Base-by-base conservation (phyloP, 2,329 filamentous ascomycete genomes). In the Ceratocystiopsis sp. region DNA sequence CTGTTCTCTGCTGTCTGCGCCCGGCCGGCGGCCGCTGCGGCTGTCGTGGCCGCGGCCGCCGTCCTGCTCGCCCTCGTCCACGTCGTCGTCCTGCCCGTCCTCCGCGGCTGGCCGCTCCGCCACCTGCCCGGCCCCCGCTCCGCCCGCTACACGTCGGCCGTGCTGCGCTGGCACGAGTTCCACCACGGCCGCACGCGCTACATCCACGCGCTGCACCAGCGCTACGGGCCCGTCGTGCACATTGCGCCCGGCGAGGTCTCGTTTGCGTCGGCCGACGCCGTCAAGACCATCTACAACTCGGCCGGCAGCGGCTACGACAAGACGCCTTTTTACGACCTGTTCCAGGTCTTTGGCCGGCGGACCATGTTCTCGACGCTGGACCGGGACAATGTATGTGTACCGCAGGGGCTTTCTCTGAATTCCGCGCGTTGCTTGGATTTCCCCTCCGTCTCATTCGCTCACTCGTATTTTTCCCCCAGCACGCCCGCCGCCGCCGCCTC, bases 221-320 rank as follows among this genome's bases (percentile, higher is more conserved):
- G 54, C 40, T 75, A 77, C 47, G 75, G 75, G 0, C 67, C 70
- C 0, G 67, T 70, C 0, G 71, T 80, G 16, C 66, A 75, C 5
- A 53, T 79, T 29, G 66, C 64, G 0, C 74, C 74, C 0, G 66
- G 67, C 46, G 74, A 80, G 56, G 68, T 75, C 4, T 70, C 71
- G 0, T 78, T 78, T 47, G 66, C 70, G 0, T 74, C 71, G 2
- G 57, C 62, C 10, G 60, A 64, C 10, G 75, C 69, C 0, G 57
- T 78, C 42, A 78, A 73, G 53, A 71, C 77, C 57, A 78, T 78
- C 38, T 80, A 80, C 55, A 66, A 67, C 49, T 70, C 69, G 0
- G 67, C 68, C 0, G 74, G 74, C 4, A 77, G 72, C 52, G 75
- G 74, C 19, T 79, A 73, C 53, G 72, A 79, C 53, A 79, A 78